phyloP scores from a whole-genome alignment of 768 basidiomycete species.

The Chiua virens region DNA sequence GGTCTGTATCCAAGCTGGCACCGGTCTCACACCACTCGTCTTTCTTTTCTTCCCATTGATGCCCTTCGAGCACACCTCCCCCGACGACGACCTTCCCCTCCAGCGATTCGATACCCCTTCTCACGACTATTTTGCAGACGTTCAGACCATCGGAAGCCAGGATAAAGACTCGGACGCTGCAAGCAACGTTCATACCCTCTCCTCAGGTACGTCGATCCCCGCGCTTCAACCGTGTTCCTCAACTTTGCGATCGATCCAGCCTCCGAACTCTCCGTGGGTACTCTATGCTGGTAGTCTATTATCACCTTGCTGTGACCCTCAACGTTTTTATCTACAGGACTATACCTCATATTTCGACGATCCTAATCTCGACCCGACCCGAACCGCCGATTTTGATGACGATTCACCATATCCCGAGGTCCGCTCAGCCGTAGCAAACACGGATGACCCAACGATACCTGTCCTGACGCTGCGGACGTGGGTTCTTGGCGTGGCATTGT shows the following conservation, averaged over 20 bases:
- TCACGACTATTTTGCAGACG: constrained; percentile 8
- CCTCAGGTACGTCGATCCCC: constrained; percentile 17
- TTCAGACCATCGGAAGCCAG: constrained; percentile 14
- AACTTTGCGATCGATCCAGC: constrained; percentile 9
- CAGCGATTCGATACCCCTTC: constrained; percentile 7
- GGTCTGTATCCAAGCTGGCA: constrained; percentile 6
- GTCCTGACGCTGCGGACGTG: constrained; percentile 66
- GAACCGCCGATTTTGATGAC: constrained; percentile 40
- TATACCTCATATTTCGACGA: constrained; percentile 18
- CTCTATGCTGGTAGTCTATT: background rate
- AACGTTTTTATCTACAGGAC: background rate
- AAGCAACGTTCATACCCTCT: constrained; percentile 11
- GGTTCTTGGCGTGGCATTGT: constrained; percentile 70
- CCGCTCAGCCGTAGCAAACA: constrained; percentile 66
- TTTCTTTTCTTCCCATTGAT: constrained; percentile 11
- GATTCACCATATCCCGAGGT: constrained; percentile 77
- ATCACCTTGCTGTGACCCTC: background rate
- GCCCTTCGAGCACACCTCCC: constrained; percentile 15
- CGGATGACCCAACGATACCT: constrained; percentile 65
- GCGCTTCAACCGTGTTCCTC: background rate
- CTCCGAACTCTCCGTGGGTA: constrained; percentile 19
- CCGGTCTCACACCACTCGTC: constrained; percentile 2
- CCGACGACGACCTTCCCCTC: constrained; percentile 17
- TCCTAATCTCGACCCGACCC: constrained; percentile 25
- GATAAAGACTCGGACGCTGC: constrained; percentile 25